These are phyloP conservation scores for Panaeolus papilionaceus DNA, from an alignment of 768 basidiomycete genomes.

Conservation along the genomic window DNA sequence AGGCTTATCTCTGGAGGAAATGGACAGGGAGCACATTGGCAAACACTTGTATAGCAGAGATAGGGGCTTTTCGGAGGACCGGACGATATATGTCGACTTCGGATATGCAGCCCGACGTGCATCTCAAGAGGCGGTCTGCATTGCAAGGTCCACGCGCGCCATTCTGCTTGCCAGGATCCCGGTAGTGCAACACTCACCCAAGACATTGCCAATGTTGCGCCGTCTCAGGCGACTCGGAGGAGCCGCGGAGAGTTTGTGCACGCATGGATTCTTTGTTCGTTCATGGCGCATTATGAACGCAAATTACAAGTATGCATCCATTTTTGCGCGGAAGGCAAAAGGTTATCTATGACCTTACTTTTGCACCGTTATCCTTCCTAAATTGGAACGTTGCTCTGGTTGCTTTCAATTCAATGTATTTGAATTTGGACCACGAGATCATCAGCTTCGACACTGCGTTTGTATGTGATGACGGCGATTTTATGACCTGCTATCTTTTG, in stretches of 20 bases:
- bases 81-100: neutral
- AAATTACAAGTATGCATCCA: neutral
- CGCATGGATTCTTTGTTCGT: constrained; percentile 3
- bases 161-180: neutral
- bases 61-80: constrained; percentile 8
- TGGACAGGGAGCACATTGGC: neutral
- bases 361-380: neutral
- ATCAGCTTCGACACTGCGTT: neutral
- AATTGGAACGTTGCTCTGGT: constrained; percentile 2
- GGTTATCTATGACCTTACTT: neutral
- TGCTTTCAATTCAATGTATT: neutral
- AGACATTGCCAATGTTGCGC: neutral
- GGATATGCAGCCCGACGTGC: neutral
- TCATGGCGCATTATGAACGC: neutral
- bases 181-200: constrained; percentile 4
- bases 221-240: neutral
- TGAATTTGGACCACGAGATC: constrained; percentile 5
- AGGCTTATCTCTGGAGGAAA: neutral
- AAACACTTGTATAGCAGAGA: neutral
- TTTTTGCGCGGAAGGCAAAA: constrained; percentile 1
- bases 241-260: neutral
- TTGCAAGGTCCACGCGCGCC: neutral
- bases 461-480: neutral
- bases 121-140: neutral
- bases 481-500: neutral